These are phyloP conservation scores for Aspergillus affinis DNA, from an alignment of 495 filamentous ascomycete species.

Conservation along the genomic window DNA sequence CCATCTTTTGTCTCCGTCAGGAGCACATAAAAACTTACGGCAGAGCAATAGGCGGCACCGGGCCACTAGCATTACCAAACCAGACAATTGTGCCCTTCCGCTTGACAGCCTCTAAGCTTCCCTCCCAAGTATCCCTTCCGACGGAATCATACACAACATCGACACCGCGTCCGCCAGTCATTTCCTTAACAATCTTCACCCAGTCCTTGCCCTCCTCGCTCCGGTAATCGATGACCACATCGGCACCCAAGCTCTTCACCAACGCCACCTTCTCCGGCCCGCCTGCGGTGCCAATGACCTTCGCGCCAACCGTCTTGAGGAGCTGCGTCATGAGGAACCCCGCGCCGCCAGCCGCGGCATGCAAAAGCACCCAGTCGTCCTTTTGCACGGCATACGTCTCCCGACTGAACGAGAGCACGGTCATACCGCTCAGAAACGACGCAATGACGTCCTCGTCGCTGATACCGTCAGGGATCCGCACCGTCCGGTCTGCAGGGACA, in stretches of 20 bases:
- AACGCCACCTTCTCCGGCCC: conserved; percentile 69
- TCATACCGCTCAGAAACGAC: conserved; percentile 77
- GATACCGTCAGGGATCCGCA: conserved; percentile 65
- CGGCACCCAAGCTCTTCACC: conserved; percentile 67
- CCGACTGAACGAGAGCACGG: conserved; percentile 77
- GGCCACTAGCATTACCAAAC: conserved; percentile 88
- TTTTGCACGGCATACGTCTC: conserved; percentile 72
- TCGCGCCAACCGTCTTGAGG: conserved; percentile 68
- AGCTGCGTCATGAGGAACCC: conserved; percentile 78
- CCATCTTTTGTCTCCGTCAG: neutral
- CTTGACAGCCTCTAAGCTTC: conserved; percentile 72
- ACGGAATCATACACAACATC: conserved; percentile 86
- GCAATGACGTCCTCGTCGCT: conserved; percentile 64
- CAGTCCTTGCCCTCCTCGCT: conserved; percentile 66
- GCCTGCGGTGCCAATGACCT: conserved; percentile 80
- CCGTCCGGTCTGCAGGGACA: conserved; percentile 52
- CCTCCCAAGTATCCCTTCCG: conserved; percentile 84
- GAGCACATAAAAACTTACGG: conserved; percentile 38
- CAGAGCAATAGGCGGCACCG: conserved; percentile 74
- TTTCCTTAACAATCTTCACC: conserved; percentile 62
- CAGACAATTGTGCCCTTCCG: conserved; percentile 80
- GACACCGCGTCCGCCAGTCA: conserved; percentile 70
- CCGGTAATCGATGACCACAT: conserved; percentile 70
- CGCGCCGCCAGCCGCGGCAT: conserved; percentile 89
- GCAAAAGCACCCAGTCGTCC: conserved; percentile 83